Conservation (phyloP, 352 stramenopile species). For the Globisporangium perplexum region DNA sequence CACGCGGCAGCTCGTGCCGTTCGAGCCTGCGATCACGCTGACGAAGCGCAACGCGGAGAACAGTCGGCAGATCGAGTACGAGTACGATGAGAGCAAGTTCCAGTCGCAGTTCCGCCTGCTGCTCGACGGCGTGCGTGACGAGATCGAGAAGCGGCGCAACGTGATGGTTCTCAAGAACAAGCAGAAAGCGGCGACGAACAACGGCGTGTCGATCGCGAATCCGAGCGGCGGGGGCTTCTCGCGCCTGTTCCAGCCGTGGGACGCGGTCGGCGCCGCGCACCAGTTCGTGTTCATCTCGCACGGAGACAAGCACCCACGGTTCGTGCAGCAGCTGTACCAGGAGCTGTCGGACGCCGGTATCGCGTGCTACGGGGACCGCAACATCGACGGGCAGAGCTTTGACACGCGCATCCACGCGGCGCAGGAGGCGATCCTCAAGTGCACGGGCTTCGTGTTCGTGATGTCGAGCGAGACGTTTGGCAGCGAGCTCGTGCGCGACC, state of each 20-base stretch:
- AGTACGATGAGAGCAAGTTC: constrained; percentile 70
- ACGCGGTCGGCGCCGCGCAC: constrained; percentile 16
- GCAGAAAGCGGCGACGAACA: constrained; percentile 17
- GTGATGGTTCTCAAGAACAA: constrained; percentile 37
- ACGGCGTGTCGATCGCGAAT: constrained; percentile 23
- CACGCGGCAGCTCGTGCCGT: constrained; percentile 75
- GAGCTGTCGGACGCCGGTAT: constrained; percentile 52
- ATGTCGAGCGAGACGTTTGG: constrained; percentile 64
- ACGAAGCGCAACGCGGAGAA: constrained; percentile 50
- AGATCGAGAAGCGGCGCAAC: constrained; percentile 73
- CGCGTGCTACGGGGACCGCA: constrained; percentile 63
- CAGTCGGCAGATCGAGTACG: constrained; percentile 67
- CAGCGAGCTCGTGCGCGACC: constrained; percentile 74
- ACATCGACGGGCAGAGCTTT: constrained; percentile 52
- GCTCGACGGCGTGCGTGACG: constrained; percentile 74
- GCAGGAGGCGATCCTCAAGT: constrained; percentile 75
- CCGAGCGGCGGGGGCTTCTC: constrained; percentile 33
- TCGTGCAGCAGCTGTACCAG: constrained; percentile 61
- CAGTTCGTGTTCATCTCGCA: constrained; percentile 80
- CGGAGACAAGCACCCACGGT: constrained; percentile 61
- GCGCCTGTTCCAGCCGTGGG: constrained; percentile 55
- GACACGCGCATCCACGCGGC: constrained; percentile 70
- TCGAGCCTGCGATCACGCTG: constrained; percentile 57
- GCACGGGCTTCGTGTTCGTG: constrained; percentile 73
- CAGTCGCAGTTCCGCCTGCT: constrained; percentile 69